Percentiles rank a stretch among this genome's conserved stretches.
These are phyloP conservation scores for Sclerotinia trifoliorum DNA, from an alignment of 2,329 filamentous ascomycete genomes.

Conservation along the genomic window DNA sequence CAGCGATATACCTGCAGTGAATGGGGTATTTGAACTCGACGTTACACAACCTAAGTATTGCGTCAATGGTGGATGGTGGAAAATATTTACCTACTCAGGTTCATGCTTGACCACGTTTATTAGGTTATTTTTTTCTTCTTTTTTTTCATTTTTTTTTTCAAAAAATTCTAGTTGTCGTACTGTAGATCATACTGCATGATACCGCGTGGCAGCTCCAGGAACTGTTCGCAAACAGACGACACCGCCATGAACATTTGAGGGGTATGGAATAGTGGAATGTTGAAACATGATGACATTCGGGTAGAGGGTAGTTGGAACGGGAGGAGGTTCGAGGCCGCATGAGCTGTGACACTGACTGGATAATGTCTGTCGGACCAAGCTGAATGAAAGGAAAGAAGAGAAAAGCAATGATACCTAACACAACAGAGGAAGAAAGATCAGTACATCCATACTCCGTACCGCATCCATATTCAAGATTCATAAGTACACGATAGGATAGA, in stretches of 20 bases:
- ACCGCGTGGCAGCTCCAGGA: slow-evolving; percentile 1
- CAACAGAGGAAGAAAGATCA: too few relatives aligned
- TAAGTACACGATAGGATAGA: neutral
- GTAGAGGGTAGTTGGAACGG: neutral
- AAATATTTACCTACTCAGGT: neutral
- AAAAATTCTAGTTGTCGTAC: neutral
- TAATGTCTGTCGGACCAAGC: neutral
- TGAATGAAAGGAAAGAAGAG: neutral
- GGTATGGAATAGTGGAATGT: neutral
- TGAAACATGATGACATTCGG: neutral
- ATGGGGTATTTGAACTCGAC: neutral
- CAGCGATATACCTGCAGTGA: slow-evolving; percentile 10
- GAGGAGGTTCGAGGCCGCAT: slow-evolving; percentile 1
- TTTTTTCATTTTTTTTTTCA: too few relatives aligned
- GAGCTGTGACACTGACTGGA: neutral
- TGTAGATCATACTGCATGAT: slow-evolving; percentile 5
- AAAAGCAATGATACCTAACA: neutral
- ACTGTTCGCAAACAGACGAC: neutral
- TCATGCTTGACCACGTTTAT: neutral
- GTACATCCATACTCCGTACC: neutral
- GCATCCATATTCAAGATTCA: neutral
- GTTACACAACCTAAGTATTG: too few relatives aligned
- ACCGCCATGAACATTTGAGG: neutral
- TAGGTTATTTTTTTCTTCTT: too few relatives aligned
- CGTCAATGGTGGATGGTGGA: too few relatives aligned